Percentiles rank a stretch among this genome's conserved stretches.
Evolutionary conservation across 768 basidiomycete species (phyloP).

Genomic region (Melanogaster broomeanus): DNA sequence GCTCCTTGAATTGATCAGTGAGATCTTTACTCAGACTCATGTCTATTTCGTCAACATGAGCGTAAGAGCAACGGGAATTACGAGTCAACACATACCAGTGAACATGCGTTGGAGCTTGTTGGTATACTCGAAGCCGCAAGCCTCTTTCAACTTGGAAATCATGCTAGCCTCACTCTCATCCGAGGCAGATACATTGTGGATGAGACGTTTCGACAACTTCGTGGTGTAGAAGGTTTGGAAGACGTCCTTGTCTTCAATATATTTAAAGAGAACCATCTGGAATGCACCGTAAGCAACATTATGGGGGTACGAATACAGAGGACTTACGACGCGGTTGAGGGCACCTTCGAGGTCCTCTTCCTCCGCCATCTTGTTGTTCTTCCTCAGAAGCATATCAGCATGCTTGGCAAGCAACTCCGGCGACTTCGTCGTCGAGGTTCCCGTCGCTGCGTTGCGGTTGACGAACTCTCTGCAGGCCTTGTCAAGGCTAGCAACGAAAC

Average conservation of each 20-base stretch:
- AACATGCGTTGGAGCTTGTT: slow-evolving; percentile 97
- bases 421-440: slow-evolving; percentile 79
- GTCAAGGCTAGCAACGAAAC: slow-evolving; percentile 92
- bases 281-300: slow-evolving; percentile 6
- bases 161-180: slow-evolving; percentile 97
- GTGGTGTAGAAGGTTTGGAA: slow-evolving; percentile 98
- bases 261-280: slow-evolving; percentile 97
- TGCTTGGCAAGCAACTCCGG: slow-evolving; percentile 93
- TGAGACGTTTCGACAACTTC: slow-evolving; percentile 89
- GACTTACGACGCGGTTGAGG: slow-evolving; percentile 82
- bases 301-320: neutral
- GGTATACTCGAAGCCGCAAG: slow-evolving; percentile 96
- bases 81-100: slow-evolving; percentile 59
- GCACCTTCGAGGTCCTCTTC: slow-evolving; percentile 89
- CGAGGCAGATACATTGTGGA: slow-evolving; percentile 87
- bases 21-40: slow-evolving; percentile 95
- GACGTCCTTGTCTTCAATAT: slow-evolving; percentile 98
- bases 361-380: slow-evolving; percentile 95
- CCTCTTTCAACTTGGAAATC: slow-evolving; percentile 97
- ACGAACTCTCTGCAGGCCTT: slow-evolving; percentile 95
- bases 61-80: neutral
- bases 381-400: slow-evolving; percentile 83
- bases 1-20: slow-evolving; percentile 92
- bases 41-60: slow-evolving; percentile 50
- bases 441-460: slow-evolving; percentile 90